Base-by-base conservation (phyloP, 2,329 filamentous ascomycete genomes). In the Exophiala phaeomuriformis region DNA sequence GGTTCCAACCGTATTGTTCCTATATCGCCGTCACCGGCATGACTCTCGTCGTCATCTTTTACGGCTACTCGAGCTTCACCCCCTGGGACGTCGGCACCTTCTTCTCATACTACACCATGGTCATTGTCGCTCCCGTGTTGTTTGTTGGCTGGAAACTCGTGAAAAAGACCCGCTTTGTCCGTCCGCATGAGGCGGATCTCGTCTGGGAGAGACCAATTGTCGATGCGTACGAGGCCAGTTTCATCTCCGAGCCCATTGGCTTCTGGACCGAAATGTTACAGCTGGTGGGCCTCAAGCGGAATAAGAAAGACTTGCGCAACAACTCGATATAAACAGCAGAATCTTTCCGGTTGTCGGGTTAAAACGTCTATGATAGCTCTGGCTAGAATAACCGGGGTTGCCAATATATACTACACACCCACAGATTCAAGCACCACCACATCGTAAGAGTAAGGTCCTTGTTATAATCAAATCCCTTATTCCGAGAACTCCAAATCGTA, bases 1-100 rank as follows among this genome's bases (percentile, higher is more conserved):
- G 69, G 44, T 75, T 81, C 64, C 81, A 84, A 65, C 81, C 81
- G 0, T 84, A 78, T 64, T 75, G 76, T 53, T 78, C 75, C 8
- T 63, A 55, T 31, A 55, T 63, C 39, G 61, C 45, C 6, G 41
- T 59, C 9, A 44, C 72, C 0, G 80, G 78, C 46, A 85, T 82
- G 4, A 77, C 79, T 37, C 67, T 85, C 51, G 86, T 90, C 78
- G 78, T 81, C 0, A 79, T 87, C 61, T 80, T 88, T 3, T 82
- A 83, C 9, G 86, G 86, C 0, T 90, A 88, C 59, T 77, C 81
- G 0, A 83, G 87, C 0, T 90, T 90, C 63, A 65, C 88, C 47
- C 81, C 83, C 0, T 89, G 83, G 85, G 75, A 78, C 50, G 65
- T 82, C 0, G 75, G 80, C 4, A 77, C 76, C 10, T 90, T 90